Base-by-base conservation (phyloP, 75 land plant species). In the Pinus tabuliformis region DNA sequence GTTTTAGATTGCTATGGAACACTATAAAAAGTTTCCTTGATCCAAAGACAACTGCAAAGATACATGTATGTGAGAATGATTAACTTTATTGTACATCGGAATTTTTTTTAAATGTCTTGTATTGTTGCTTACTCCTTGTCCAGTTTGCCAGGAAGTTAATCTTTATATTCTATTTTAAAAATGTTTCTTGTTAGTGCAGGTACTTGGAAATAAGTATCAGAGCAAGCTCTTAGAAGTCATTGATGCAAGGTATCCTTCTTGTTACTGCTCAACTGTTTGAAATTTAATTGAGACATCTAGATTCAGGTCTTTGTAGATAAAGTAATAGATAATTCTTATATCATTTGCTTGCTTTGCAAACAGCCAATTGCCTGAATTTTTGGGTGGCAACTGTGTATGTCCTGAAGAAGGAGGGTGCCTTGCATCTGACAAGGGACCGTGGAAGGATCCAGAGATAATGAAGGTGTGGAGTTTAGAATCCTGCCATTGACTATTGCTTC, bases 201-300 rank as follows among this genome's bases (percentile, higher is more conserved):
- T 94, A 52, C 83, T 92, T 57, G 93, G 97, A 14, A 92, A 88
- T 78, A 94, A 90, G 70, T 94, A 84, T 82, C 97, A 94, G 79
- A 83, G 86, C 86, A 94, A 86, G 78, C 79, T 94, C 73, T 89
- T 94, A 73, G 97, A 94, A 76, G 77, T 92, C 9, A 94, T 94
- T 81, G 95, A 94, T 87, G 93, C 92, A 49, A 88, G 90, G 97
- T 94, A 71, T 37, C 20, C 22, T 73, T 13, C n/a, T 54, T 73
- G 58, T 18, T 30, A 24, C 63, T 79, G 56, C 11, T 62, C 39
- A 52, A 18, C 6, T 66, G 7, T 37, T 65, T 56, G 7, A 2
- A 28, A 56, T 56, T 21, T 70, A 63, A 30, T 22, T 11, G 26
- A 16, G 58, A 57, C 17, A 3, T 36, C 28, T 28, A 30, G 11